These are phyloP conservation scores for Teratosphaeria pseudoeucalypti DNA, from an alignment of 2,329 filamentous ascomycete species.

Conservation along the genomic window DNA sequence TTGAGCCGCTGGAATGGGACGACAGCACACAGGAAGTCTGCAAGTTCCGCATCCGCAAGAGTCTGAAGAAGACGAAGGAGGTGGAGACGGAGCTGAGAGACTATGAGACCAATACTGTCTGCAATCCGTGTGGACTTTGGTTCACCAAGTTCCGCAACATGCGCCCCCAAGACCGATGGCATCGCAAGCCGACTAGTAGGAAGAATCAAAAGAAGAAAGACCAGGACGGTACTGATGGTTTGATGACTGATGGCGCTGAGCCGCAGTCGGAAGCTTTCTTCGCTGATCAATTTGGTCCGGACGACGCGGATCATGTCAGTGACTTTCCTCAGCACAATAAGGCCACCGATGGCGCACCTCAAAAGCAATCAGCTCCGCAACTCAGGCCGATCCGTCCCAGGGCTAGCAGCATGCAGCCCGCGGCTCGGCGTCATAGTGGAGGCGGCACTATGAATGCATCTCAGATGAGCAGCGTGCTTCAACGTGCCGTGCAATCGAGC, in stretches of 20 bases:
- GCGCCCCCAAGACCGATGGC: slow-evolving; percentile 76
- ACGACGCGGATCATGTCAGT: not conserved
- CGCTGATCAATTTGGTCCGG: not conserved
- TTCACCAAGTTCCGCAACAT: slow-evolving; percentile 79
- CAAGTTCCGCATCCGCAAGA: slow-evolving; percentile 68
- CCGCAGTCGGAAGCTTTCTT: slow-evolving; percentile 19
- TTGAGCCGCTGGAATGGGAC: slow-evolving; percentile 57
- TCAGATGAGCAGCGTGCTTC: slow-evolving; percentile 29
- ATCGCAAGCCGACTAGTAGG: slow-evolving; percentile 26
- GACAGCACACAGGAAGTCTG: slow-evolving; percentile 48
- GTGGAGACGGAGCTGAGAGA: slow-evolving; percentile 17
- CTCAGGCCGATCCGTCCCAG: slow-evolving; percentile 27
- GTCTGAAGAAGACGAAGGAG: slow-evolving; percentile 48
- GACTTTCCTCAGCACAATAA: slow-evolving; percentile 2
- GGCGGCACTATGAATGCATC: slow-evolving; percentile 23
- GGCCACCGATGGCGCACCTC: not conserved
- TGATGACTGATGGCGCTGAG: slow-evolving; percentile 20
- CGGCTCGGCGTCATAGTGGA: slow-evolving; percentile 10
- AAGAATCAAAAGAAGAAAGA: slow-evolving; percentile 19
- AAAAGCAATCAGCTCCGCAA: not conserved
- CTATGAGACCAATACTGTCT: slow-evolving; percentile 67
- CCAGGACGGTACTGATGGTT: slow-evolving; percentile 7
- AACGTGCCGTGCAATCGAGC: slow-evolving; percentile 51
- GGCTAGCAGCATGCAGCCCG: slow-evolving; percentile 36
- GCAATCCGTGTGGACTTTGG: slow-evolving; percentile 95